phyloP scores from a whole-genome alignment of 1,284 basidiomycete genomes.

The Grifola frondosa region DNA sequence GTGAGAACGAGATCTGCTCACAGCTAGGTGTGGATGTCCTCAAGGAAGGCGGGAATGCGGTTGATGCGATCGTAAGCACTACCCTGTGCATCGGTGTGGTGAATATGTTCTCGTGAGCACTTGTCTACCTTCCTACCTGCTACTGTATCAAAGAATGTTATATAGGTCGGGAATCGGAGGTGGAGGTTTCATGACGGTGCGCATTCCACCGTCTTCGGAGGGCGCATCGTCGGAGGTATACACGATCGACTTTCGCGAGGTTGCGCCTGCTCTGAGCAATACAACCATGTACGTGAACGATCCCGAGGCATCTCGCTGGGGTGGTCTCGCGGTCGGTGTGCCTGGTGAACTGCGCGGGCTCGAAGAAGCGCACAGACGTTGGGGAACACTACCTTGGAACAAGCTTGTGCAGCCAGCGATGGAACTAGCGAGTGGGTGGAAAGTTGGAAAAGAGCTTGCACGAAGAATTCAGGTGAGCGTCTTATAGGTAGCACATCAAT shows the following conservation, averaged over 20 bases:
- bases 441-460: conserved; percentile 73
- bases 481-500: background rate
- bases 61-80: conserved; percentile 83
- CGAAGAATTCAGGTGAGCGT: conserved; percentile 64
- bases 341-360: conserved; percentile 88
- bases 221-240: conserved; percentile 58
- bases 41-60: conserved; percentile 85
- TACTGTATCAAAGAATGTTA: background rate
- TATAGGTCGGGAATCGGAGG: conserved; percentile 83
- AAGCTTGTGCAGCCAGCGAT: conserved; percentile 76
- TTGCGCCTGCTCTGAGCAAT: conserved; percentile 72
- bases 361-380: conserved; percentile 75
- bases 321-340: conserved; percentile 82
- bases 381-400: conserved; percentile 79
- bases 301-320: conserved; percentile 55
- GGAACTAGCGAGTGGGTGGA: conserved; percentile 75
- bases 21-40: conserved; percentile 77
- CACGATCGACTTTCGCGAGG: conserved; percentile 88
- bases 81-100: conserved; percentile 85
- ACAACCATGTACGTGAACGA: conserved; percentile 71
- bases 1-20: conserved; percentile 84
- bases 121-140: conserved; percentile 19
- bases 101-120: conserved; percentile 87
- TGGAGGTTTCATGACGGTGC: conserved; percentile 89
- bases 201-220: conserved; percentile 58